Base-by-base conservation (phyloP, 164 flowering plant species). In the Akebia trifoliata region DNA sequence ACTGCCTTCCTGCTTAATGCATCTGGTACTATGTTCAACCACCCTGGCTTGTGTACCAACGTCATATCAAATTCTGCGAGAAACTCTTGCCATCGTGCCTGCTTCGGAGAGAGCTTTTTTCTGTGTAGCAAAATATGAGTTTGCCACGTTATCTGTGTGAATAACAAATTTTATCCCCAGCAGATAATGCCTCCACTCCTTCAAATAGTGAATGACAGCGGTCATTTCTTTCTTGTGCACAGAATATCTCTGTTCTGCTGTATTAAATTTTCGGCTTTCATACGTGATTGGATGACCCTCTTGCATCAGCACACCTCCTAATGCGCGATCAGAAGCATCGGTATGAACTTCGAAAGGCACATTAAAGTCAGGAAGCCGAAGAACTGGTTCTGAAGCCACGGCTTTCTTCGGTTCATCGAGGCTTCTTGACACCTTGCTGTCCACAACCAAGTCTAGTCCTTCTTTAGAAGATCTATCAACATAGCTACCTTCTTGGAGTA, bases 71-170 rank as follows among this genome's bases (percentile, higher is more conserved):
- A 64, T 12, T 68, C 60, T 0, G n/a, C 61, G 10, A 68, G 12
- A 25, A 60, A 64, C 8, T 68, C 66, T n/a, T 64, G 67, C 67
- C 69, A 61, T 0, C 46, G 47, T 1, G 53, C 60, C 17, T 69
- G 59, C 29, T 60, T 68, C 3, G 64, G 57, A 8, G 58, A n/a
- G 2, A 61, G 8, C 59, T 69, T 73, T 47, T 65, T 54, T 36
- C 69, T 67, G 0, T 31, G 43, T 3, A 7, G 12, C 0, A n/a
- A n/a, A n/a, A n/a, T n/a, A n/a, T n/a, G n/a, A n/a, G n/a, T n/a
- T n/a, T n/a, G n/a, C n/a, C n/a, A 11, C 10, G n/a, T 45, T 34
- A 30, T 30, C 39, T 8, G 42, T 35, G 0, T 24, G 10, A 6
- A 22, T 25, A 0, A 35, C 18, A 21, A 54, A 53, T 7, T 12